Evolutionary conservation across 2,329 filamentous ascomycete species (phyloP), one percentile per base, ranked within the genome.

Genomic region (Chaetothyriales sp.): DNA sequence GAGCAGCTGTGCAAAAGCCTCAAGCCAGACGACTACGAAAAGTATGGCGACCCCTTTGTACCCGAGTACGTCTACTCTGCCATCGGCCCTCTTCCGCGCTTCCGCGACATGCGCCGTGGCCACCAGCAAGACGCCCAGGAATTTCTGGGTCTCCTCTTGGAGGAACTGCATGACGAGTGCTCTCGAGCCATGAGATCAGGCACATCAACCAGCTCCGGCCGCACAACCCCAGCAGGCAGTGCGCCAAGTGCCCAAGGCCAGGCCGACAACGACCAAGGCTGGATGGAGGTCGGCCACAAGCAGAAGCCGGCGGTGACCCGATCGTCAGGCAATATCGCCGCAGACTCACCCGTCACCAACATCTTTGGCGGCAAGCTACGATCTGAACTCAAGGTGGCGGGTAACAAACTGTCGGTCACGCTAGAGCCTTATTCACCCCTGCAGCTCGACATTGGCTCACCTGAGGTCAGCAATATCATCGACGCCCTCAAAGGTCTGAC

Each of bases 81-180:
- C 43, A 94, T 96, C 63, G 81, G 84, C 61, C 80, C 84, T 60
- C 74, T 95, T 51, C 83, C 88, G 44, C 81, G 88, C 49, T 98
- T 98, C 67, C 82, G 86, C 20, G 86, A 84, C 63, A 95, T 98
- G 88, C 82, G 85, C 64, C 84, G 88, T 54, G 92, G 92, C 15
- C 90, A 95, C 61, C 92, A 98, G 65, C 90, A 98, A 72, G 92
- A 98, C 69, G 92, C 92, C 1, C 88, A 98, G 64, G 92, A 98
- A 63, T 98, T 98, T 59, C 73, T 98, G 20, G 90, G 89, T 0
- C 94, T 96, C 65, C 73, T 98, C 32, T 74, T 98, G 3, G 89
- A 95, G 62, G 86, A 87, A 46, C 78, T 98, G 32, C 89, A 95
- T 60, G 89, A 96, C 57, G 92, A 98, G 66, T 95, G 89, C 64